Evolutionary conservation across 805 yeast species (phyloP).

Genomic region (Tetrapisispora iriomotensis): DNA sequence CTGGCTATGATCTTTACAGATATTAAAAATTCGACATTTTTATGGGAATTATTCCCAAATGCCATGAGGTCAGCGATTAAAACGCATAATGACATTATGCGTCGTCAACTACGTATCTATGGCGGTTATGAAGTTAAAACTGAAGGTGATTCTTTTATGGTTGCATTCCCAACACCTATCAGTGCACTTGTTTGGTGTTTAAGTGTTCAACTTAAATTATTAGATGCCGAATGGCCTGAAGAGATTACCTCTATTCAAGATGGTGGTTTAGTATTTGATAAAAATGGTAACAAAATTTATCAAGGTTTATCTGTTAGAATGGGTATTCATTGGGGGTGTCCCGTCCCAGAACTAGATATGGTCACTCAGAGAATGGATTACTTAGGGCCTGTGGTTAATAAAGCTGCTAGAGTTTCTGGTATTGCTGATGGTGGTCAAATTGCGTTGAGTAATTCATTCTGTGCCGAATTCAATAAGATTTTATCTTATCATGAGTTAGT

Average conservation of each 20-base stretch:
- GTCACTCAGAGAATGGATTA: conserved; percentile 97
- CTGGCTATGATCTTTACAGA: conserved; percentile 95
- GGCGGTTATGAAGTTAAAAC: conserved; percentile 98
- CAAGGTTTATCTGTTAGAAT: conserved; percentile 90
- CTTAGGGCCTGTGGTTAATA: conserved; percentile 96
- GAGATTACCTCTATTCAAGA: conserved; percentile 79
- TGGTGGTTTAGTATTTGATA: conserved; percentile 70
- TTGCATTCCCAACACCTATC: conserved; percentile 86
- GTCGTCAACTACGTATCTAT: conserved; percentile 80
- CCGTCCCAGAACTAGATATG: conserved; percentile 91
- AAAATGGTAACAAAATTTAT: conserved; percentile 48
- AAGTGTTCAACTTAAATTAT: conserved; percentile 74
- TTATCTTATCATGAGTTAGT: conserved; percentile 32
- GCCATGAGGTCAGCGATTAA: conserved; percentile 97
- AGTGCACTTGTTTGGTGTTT: conserved; percentile 92
- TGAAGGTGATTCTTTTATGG: conserved; percentile 99
- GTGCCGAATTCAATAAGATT: conserved; percentile 57
- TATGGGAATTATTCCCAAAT: conserved; percentile 88
- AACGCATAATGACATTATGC: conserved; percentile 88
- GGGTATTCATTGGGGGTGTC: conserved; percentile 98
- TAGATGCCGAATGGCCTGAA: conserved; percentile 90
- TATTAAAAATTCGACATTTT: conserved; percentile 82
- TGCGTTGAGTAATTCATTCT: conserved; percentile 72
- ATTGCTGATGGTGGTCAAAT: conserved; percentile 99
- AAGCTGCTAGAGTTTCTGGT: conserved; percentile 87